Base-by-base conservation (phyloP, 2,329 filamentous ascomycete genomes). In the Biscogniauxia sp. region DNA sequence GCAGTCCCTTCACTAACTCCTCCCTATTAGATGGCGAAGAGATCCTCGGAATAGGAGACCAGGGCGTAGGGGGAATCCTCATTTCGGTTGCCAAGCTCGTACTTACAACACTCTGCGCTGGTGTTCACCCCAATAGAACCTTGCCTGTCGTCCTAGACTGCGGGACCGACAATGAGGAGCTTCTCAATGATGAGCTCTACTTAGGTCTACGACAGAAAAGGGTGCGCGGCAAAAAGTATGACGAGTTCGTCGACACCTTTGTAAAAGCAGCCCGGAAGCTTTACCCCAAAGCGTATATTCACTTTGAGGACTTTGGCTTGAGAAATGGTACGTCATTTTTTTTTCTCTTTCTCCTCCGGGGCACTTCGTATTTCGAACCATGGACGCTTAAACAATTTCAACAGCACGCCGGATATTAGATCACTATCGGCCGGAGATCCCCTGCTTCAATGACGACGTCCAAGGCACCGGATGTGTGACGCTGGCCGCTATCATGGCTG, bases 401-500 rank as follows among this genome's bases (percentile, higher is more conserved):
- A 26, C 28, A 72, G 70, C 69, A 41, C 82, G 90, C 28, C 84
- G 90, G 3, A 84, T 96, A 2, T 80, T 96, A 0, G 90, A 96
- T 61, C 84, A 81, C 41, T 96, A 95, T 69, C 84, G 88, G 0
- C 82, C 88, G 0, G 71, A 89, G 55, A 88, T 94, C 7, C 82
- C 92, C 0, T 96, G 92, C 73, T 96, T 97, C 80, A 96, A 96
- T 69, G 93, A 96, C 61, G 92, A 96, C 72, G 88, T 96, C 0
- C 92, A 96, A 74, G 93, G 92, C 1, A 96, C 93, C 0, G 93
- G 92, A 0, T 94, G 91, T 61, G 92, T 96, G 0, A 94, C 93
- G 0, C 82, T 96, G 0, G 92, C 92, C 0, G 92, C 90, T 1
- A 88, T 96, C 64, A 87, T 92, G 79, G 86, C 92, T 0, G 92